phyloP scores from a whole-genome alignment of 2,329 filamentous ascomycete genomes.

The Penicillium olsonii region DNA sequence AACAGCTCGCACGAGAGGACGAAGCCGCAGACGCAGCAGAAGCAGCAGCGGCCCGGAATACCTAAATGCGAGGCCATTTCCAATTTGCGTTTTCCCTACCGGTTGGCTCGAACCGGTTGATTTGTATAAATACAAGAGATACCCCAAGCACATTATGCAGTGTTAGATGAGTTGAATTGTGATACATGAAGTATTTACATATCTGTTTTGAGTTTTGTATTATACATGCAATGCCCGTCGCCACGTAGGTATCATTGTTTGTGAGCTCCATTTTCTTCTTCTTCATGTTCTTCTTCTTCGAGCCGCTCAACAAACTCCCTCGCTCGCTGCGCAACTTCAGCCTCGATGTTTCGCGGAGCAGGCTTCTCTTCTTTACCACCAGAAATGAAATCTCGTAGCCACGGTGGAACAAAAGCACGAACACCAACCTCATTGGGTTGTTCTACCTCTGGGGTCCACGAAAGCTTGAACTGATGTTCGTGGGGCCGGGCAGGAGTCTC shows the following conservation, averaged over 20 bases:
- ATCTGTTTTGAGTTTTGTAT: slow-evolving; percentile 16
- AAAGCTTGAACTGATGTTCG: slow-evolving; percentile 63
- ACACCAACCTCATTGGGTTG: slow-evolving; percentile 54
- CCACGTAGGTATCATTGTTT: neutral
- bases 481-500: slow-evolving; percentile 63
- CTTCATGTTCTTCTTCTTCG: slow-evolving; percentile 35
- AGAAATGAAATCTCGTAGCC: slow-evolving; percentile 57
- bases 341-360: slow-evolving; percentile 21
- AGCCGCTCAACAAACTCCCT: slow-evolving; percentile 40
- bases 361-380: slow-evolving; percentile 41
- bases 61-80: slow-evolving; percentile 4
- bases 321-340: slow-evolving; percentile 34
- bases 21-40: slow-evolving; percentile 43
- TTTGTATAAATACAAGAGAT: slow-evolving; percentile 21
- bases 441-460: slow-evolving; percentile 50
- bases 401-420: slow-evolving; percentile 82
- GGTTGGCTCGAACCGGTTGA: neutral
- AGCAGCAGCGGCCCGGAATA: slow-evolving; percentile 19
- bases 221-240: slow-evolving; percentile 20
- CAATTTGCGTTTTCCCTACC: neutral
- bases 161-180: slow-evolving; percentile 10
- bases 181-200: slow-evolving; percentile 24
- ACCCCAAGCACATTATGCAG: slow-evolving; percentile 20
- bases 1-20: slow-evolving; percentile 54
- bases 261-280: slow-evolving; percentile 16